A percentile compares a stretch with the other conserved stretches of the same genome.
These are phyloP conservation scores for Dillenia suffruticosa DNA, from an alignment of 164 flowering plant genomes.

Conservation along the genomic window DNA sequence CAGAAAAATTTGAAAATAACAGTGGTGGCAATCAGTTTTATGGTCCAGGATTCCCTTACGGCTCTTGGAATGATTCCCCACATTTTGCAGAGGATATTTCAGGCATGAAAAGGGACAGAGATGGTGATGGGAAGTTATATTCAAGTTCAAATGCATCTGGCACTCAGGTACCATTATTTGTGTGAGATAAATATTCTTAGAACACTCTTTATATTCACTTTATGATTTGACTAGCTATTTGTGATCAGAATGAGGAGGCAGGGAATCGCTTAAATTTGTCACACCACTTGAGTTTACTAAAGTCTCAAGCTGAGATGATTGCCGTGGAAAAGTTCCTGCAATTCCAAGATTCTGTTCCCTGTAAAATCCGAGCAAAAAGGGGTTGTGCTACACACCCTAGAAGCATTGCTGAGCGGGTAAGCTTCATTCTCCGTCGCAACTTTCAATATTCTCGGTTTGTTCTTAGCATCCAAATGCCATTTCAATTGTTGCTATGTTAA, in stretches of 20 bases:
- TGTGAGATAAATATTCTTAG: not conserved
- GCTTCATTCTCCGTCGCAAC: too few relatives aligned
- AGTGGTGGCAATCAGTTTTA: conserved; percentile 19
- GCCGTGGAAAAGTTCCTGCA: conserved; percentile 49
- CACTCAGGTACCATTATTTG: conserved; percentile 27
- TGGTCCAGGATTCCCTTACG: conserved; percentile 21
- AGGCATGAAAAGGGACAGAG: conserved; percentile 28
- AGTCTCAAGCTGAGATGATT: conserved; percentile 38
- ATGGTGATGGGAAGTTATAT: conserved; percentile 24
- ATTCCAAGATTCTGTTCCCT: conserved; percentile 61
- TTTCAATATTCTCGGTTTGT: too few relatives aligned
- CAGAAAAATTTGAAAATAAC: conserved; percentile 19
- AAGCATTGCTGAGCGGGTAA: conserved; percentile 82
- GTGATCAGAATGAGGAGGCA: conserved; percentile 28
- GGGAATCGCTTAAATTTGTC: conserved; percentile 30
- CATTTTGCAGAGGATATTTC: conserved; percentile 25
- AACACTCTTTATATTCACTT: not conserved
- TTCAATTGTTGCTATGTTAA: not conserved
- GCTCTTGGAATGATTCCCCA: conserved; percentile 37
- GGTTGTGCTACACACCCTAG: conserved; percentile 88
- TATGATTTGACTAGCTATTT: not conserved
- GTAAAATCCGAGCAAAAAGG: conserved; percentile 68
- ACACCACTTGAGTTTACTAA: conserved; percentile 55
- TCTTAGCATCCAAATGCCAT: too few relatives aligned
- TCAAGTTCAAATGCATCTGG: conserved; percentile 4